A percentile compares a stretch with the other conserved stretches of the same genome.
Evolutionary conservation across 257 asterid species (phyloP).

Genomic region (Nyctanthes arbortristis): DNA sequence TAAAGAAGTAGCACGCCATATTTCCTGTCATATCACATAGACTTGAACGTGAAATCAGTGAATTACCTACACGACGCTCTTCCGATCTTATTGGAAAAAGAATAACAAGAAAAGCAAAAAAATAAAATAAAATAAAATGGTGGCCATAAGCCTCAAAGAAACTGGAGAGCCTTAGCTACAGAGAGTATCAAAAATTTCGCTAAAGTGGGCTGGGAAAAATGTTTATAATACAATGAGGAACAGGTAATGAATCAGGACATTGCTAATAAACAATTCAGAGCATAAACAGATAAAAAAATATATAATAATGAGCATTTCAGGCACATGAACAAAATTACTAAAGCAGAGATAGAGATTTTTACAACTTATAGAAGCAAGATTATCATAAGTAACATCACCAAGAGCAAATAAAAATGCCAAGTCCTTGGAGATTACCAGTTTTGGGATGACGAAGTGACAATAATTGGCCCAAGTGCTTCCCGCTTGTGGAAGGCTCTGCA

Average conservation of each 20-base stretch:
- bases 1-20: conserved; percentile 52
- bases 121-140: background rate
- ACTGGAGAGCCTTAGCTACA: background rate
- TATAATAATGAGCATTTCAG: too few species aligned
- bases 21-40: conserved; percentile 49
- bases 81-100: too few species aligned
- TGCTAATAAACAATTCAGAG: background rate
- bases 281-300: background rate
- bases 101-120: background rate
- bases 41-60: background rate
- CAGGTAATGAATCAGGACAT: background rate
- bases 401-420: background rate
- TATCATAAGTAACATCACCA: background rate
- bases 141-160: background rate
- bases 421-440: conserved; percentile 54
- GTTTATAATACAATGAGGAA: background rate
- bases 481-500: conserved; percentile 57
- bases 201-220: too few species aligned
- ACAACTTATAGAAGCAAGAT: background rate
- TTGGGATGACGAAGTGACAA: conserved; percentile 83
- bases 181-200: too few species aligned
- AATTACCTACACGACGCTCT: too few species aligned
- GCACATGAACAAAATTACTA: background rate
- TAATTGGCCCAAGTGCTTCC: conserved; percentile 42
- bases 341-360: background rate